Evolutionary conservation across 1,139 yeast genomes (phyloP).

Genomic region (Sugiyamaella paludigena): DNA sequence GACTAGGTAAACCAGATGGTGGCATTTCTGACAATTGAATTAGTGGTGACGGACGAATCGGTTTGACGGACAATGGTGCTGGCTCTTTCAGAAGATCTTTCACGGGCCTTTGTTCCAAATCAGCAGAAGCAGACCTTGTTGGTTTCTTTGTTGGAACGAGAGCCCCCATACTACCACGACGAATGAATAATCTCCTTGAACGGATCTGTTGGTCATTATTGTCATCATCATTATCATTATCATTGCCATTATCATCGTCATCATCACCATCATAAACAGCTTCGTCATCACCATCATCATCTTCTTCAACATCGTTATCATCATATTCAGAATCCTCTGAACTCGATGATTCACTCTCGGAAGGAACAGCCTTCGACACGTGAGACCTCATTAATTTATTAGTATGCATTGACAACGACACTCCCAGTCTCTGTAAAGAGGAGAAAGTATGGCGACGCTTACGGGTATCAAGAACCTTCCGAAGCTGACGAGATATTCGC

Average conservation of each 20-base stretch:
- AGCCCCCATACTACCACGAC: slow-evolving; percentile 13
- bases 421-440: slow-evolving; percentile 60
- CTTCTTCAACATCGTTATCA: slow-evolving; percentile 23
- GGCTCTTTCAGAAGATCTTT: too few species aligned
- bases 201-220: not conserved
- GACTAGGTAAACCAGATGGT: slow-evolving; percentile 15
- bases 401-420: slow-evolving; percentile 72
- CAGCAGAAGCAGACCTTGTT: not conserved
- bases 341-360: slow-evolving; percentile 28
- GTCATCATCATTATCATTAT: not conserved
- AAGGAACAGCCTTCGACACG: slow-evolving; percentile 33
- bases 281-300: slow-evolving; percentile 22
- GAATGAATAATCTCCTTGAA: slow-evolving; percentile 12
- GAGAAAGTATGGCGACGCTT: slow-evolving; percentile 38
- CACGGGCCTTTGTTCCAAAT: too few species aligned
- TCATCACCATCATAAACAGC: slow-evolving; percentile 17
- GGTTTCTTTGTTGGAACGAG: too few species aligned
- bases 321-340: slow-evolving; percentile 20
- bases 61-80: too few species aligned
- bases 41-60: too few species aligned
- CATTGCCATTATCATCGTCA: slow-evolving; percentile 22
- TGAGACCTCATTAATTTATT: slow-evolving; percentile 44
- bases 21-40: not conserved
- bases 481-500: slow-evolving; percentile 13
- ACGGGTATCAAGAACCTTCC: slow-evolving; percentile 19